phyloP scores from a whole-genome alignment of 495 filamentous ascomycete genomes.

The Hypoxylon trugodes region DNA sequence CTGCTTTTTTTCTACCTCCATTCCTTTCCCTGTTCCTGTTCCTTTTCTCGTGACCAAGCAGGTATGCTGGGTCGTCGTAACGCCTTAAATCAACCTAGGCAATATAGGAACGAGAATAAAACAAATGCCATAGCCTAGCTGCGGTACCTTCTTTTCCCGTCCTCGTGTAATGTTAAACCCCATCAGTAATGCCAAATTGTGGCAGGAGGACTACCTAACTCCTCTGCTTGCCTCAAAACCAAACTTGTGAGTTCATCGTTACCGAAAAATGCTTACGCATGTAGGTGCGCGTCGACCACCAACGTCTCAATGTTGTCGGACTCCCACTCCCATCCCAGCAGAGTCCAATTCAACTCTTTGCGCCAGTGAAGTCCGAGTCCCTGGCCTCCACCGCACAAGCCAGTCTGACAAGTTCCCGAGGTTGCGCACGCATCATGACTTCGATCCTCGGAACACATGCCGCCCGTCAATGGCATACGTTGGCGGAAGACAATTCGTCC shows the following conservation, averaged over 20 bases:
- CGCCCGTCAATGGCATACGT: conserved; percentile 68
- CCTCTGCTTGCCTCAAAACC: conserved; percentile 51
- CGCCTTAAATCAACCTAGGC: neutral
- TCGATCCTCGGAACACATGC: conserved; percentile 60
- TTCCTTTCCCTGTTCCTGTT: no score
- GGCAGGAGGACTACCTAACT: conserved; percentile 59
- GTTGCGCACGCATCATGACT: conserved; percentile 42
- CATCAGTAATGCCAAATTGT: conserved; percentile 36
- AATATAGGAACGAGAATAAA: neutral
- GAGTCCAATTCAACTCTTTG: conserved; percentile 92
- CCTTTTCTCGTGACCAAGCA: no score
- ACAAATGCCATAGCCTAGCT: conserved; percentile 3
- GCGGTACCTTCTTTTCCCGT: neutral
- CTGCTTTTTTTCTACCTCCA: no score
- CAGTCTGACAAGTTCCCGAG: conserved; percentile 37
- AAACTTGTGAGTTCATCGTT: conserved; percentile 28
- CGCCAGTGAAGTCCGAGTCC: conserved; percentile 92
- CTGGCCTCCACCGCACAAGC: conserved; percentile 54
- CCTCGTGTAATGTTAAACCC: conserved; percentile 9
- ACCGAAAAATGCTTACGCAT: conserved; percentile 45
- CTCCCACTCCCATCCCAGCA: conserved; percentile 84
- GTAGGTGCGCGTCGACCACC: conserved; percentile 46
- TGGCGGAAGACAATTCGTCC: conserved; percentile 79
- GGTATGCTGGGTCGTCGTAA: no score
- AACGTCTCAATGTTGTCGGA: conserved; percentile 48